Percentiles rank a stretch among this genome's conserved stretches.
phyloP scores from a whole-genome alignment of 1,139 yeast genomes.

The Kurtzmaniella quercitrusa region DNA sequence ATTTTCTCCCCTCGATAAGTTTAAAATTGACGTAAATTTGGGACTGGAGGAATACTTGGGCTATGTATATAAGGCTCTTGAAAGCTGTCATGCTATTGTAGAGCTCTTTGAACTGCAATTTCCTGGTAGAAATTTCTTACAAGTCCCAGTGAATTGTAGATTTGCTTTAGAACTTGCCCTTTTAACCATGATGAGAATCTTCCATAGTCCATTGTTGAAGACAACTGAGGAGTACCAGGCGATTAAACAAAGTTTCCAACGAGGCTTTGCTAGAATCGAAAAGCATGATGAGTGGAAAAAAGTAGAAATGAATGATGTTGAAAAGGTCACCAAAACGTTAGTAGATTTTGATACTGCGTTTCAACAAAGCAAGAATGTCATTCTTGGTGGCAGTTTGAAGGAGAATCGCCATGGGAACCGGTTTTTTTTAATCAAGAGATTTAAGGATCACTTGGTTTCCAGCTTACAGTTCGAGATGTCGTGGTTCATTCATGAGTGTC shows the following conservation, averaged over 20 bases:
- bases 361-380: slow-evolving; percentile 8
- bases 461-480: slow-evolving; percentile 39
- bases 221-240: slow-evolving; percentile 26
- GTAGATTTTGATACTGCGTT: slow-evolving; percentile 25
- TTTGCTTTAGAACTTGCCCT: slow-evolving; percentile 36
- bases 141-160: slow-evolving; percentile 38
- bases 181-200: slow-evolving; percentile 30
- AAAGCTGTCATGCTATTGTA: slow-evolving; percentile 27
- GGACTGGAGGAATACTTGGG: slow-evolving; percentile 25
- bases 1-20: slow-evolving; percentile 18
- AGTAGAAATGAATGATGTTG: slow-evolving; percentile 13
- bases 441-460: slow-evolving; percentile 37
- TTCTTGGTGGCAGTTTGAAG: slow-evolving; percentile 1
- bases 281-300: slow-evolving; percentile 21
- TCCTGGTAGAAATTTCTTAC: slow-evolving; percentile 22
- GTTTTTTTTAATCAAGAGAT: slow-evolving; percentile 30
- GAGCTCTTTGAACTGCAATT: slow-evolving; percentile 21
- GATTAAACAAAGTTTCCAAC: slow-evolving; percentile 26
- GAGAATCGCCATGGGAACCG: slow-evolving; percentile 5
- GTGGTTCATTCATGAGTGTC: slow-evolving; percentile 34
- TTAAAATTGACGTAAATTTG: slow-evolving; percentile 19
- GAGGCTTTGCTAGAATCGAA: slow-evolving; percentile 20
- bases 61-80: slow-evolving; percentile 26
- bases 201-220: slow-evolving; percentile 34
- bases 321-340: slow-evolving; percentile 14